Evolutionary conservation across 116 monocot species (phyloP).

Genomic region (Papilionanthe hybrid): DNA sequence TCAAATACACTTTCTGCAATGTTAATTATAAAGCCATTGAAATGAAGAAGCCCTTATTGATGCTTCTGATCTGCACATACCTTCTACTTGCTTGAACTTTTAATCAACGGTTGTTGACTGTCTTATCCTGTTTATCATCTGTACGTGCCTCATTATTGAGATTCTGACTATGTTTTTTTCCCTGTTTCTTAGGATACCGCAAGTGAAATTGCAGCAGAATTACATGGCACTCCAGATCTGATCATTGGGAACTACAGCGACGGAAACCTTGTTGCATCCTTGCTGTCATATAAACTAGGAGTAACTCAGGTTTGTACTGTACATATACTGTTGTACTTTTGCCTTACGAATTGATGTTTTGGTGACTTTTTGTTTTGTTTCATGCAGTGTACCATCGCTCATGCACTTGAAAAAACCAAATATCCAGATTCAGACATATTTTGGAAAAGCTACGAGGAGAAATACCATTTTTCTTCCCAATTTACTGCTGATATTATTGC

Average conservation of each 20-base stretch:
- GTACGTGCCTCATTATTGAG: background rate
- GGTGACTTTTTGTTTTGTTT: background rate
- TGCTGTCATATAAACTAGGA: constrained; percentile 73
- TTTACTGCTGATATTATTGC: constrained; percentile 93
- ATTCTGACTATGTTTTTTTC: background rate
- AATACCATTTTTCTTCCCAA: constrained; percentile 96
- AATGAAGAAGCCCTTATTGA: background rate
- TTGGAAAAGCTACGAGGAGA: constrained; percentile 78
- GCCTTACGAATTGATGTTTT: background rate
- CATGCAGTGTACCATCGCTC: constrained; percentile 83
- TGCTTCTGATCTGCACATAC: background rate
- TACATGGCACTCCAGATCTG: constrained; percentile 78
- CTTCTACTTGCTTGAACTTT: background rate
- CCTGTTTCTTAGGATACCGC: constrained; percentile 49
- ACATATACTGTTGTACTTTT: constrained; percentile 4
- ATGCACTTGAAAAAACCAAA: constrained; percentile 97
- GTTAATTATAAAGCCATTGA: background rate
- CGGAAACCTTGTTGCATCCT: constrained; percentile 87
- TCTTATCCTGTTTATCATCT: background rate
- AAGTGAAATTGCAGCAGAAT: constrained; percentile 76
- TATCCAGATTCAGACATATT: constrained; percentile 97
- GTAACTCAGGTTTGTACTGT: constrained; percentile 58
- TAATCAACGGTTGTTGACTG: background rate
- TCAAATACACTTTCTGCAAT: background rate
- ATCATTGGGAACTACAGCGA: constrained; percentile 95